Evolutionary conservation across 306 rosid species (phyloP).

Genomic region (Medicago arabica): DNA sequence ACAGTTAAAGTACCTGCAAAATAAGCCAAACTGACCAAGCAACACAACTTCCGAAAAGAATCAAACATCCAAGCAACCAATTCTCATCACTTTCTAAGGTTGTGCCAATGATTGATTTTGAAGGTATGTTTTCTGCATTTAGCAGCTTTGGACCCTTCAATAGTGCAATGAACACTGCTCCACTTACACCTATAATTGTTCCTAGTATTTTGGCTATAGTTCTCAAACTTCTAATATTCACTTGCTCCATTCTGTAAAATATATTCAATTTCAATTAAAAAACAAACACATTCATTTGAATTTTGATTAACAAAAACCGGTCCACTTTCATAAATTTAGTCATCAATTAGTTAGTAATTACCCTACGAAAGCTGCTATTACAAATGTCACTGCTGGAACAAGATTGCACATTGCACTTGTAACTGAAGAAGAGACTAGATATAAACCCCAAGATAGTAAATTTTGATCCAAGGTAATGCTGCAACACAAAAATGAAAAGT

Average conservation of each 20-base stretch:
- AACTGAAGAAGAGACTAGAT: slow-evolving; percentile 54
- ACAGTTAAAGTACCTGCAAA: slow-evolving; percentile 43
- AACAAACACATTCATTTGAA: background rate
- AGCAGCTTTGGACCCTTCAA: slow-evolving; percentile 64
- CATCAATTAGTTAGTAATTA: background rate
- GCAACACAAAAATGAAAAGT: background rate
- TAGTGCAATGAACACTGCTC: slow-evolving; percentile 62
- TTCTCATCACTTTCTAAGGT: background rate
- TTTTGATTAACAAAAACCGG: background rate
- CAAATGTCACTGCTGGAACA: slow-evolving; percentile 66
- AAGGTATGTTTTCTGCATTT: slow-evolving; percentile 37
- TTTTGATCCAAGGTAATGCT: slow-evolving; percentile 57
- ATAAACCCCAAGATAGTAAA: slow-evolving; percentile 52
- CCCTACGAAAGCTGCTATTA: slow-evolving; percentile 57
- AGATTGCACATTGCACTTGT: slow-evolving; percentile 63
- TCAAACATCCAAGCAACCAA: slow-evolving; percentile 57
- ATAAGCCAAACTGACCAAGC: slow-evolving; percentile 63
- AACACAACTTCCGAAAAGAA: slow-evolving; percentile 46
- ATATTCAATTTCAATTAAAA: slow-evolving; percentile 1
- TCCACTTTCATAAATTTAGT: too few relatives aligned
- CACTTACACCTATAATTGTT: slow-evolving; percentile 56
- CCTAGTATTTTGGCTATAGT: slow-evolving; percentile 60
- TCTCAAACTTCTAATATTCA: slow-evolving; percentile 52
- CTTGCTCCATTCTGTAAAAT: slow-evolving; percentile 49
- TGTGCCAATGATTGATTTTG: slow-evolving; percentile 32